Base-by-base conservation (phyloP, 2,329 filamentous ascomycete species). In the Parastagonospora nodorum region DNA sequence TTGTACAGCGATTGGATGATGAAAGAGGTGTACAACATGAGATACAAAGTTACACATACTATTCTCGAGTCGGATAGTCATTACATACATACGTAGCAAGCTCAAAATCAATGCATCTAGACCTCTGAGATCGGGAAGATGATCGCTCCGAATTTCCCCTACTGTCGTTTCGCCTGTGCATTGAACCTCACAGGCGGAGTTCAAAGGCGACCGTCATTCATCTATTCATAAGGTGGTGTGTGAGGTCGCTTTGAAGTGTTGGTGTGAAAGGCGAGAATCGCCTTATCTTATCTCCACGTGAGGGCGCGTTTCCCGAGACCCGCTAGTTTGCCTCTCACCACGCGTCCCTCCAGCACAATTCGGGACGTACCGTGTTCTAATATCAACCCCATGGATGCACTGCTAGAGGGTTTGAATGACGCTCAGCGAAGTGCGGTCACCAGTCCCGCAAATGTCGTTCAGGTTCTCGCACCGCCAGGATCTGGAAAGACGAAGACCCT, bases 401-500 rank as follows among this genome's bases (percentile, higher is more conserved):
- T 88, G 37, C 77, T 89, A 30, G 71, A 78, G 48, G 85, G 84
- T 30, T 79, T 90, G 50, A 90, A 90, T 73, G 69, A 74, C 39
- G 85, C 85, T 8, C 87, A 90, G 68, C 79, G 77, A 58, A 78
- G 79, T 41, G 87, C 87, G 1, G 87, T 89, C 24, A 84, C 84
- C 7, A 88, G 84, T 5, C 76, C 80, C 4, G 82, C 84, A 8
- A 75, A 81, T 10, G 79, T 86, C 2, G 67, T 87, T 2, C 84
- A 87, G 66, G 82, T 86, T 2, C 80, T 86, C 29, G 84, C 84
- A 6, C 83, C 84, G 44, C 85, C 85, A 19, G 85, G 85, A 30
- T 88, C 85, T 54, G 93, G 94, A 15, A 97, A 99, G 75, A 99
- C 93, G 11, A 95, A 97, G 74, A 97, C 94, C 0, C 81, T 99